Conservation (phyloP, 768 basidiomycete genomes). For the Collybia nuda region DNA sequence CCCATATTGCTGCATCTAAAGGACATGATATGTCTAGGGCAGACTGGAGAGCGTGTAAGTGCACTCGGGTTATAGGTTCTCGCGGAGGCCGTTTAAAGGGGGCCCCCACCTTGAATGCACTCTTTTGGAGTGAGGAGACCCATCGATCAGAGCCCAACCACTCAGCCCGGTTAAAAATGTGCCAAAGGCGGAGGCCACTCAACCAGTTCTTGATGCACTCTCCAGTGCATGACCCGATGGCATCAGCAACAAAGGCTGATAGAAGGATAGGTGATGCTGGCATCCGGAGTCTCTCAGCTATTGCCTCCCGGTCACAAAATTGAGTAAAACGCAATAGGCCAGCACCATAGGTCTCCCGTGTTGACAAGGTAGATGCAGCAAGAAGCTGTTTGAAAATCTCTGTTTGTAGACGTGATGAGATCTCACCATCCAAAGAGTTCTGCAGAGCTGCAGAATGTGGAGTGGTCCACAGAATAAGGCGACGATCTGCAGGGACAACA, state of each 20-base stretch:
- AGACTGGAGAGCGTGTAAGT: neutral
- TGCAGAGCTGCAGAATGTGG: neutral
- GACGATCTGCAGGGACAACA: neutral
- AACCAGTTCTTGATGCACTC: conserved; percentile 14
- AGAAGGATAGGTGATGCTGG: conserved; percentile 20
- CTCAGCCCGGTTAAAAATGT: conserved; percentile 3
- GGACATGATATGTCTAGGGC: conserved; percentile 13
- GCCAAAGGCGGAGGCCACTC: conserved; percentile 8
- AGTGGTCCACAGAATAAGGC: neutral
- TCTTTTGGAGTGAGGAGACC: conserved; percentile 9
- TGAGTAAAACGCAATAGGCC: conserved; percentile 26
- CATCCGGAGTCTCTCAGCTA: conserved; percentile 19
- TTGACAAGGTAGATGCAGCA: neutral
- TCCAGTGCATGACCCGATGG: conserved; percentile 1
- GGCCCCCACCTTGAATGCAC: conserved; percentile 14
- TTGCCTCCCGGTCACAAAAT: conserved; percentile 23
- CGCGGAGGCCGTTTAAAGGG: conserved; percentile 10
- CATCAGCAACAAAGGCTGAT: conserved; percentile 19
- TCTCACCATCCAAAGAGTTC: neutral
- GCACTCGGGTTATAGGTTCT: conserved; percentile 15
- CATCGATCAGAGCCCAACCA: conserved; percentile 23
- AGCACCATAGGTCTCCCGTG: conserved; percentile 21
- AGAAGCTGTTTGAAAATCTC: neutral
- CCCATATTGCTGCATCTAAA: conserved; percentile 21
- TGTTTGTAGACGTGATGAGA: neutral